Conservation (phyloP, 371 early-diverging fungal species). For the Mortierella sp. region DNA sequence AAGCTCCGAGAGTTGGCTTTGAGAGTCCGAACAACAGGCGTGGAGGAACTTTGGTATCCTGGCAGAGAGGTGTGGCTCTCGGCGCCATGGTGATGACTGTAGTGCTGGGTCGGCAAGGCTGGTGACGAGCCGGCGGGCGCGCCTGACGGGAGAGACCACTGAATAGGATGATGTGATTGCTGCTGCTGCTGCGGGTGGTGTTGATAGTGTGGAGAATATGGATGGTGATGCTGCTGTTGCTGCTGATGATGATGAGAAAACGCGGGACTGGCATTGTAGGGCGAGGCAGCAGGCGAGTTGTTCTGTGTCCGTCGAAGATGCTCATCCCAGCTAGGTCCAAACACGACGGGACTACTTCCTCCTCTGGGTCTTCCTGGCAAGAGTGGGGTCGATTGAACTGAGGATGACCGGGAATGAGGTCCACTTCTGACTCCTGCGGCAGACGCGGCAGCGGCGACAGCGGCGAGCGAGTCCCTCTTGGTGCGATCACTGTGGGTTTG, state of each 20-base stretch:
- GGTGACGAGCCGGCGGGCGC: constrained; percentile 16
- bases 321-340: constrained; percentile 33
- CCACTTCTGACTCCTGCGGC: constrained; percentile 7
- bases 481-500: constrained; percentile 65
- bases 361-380: constrained; percentile 37
- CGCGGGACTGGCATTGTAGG: constrained; percentile 13
- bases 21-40: constrained; percentile 31
- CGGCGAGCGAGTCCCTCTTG: constrained; percentile 42
- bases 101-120: neutral
- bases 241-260: constrained; percentile 21
- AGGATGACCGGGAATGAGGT: constrained; percentile 35
- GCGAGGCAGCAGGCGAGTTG: constrained; percentile 23
- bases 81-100: constrained; percentile 10
- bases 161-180: constrained; percentile 11
- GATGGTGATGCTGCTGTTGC: constrained; percentile 23
- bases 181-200: constrained; percentile 10
- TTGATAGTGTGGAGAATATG: constrained; percentile 20
- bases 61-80: constrained; percentile 21
- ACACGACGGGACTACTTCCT: constrained; percentile 45
- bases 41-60: constrained; percentile 12
- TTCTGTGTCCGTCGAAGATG: constrained; percentile 22
- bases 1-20: constrained; percentile 52
- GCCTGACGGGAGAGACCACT: constrained; percentile 29
- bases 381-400: constrained; percentile 43
- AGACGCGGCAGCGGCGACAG: neutral